Evolutionary conservation across 2,329 filamentous ascomycete genomes (phyloP).

Genomic region (Chaetomium olivaceum): DNA sequence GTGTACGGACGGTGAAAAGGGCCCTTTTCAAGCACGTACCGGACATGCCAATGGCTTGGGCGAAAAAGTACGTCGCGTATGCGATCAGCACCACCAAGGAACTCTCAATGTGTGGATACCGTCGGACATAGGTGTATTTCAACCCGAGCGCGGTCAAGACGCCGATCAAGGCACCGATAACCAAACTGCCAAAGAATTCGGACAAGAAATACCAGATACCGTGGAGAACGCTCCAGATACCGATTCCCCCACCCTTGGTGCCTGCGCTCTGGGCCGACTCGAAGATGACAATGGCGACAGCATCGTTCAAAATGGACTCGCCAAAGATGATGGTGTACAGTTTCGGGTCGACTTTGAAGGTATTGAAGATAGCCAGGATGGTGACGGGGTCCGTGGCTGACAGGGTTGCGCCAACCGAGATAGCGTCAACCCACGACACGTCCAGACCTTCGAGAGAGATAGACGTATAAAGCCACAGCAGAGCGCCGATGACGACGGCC

Average conservation of each 20-base stretch:
- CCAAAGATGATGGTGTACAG: slow-evolving; percentile 98
- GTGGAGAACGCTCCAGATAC: slow-evolving; percentile 81
- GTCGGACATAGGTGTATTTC: slow-evolving; percentile 90
- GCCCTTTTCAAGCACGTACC: slow-evolving; percentile 59
- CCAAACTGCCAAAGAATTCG: slow-evolving; percentile 90
- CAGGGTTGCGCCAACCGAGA: slow-evolving; percentile 92
- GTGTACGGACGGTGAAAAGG: background rate
- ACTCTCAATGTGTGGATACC: slow-evolving; percentile 95
- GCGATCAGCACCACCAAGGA: slow-evolving; percentile 91
- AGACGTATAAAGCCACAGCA: slow-evolving; percentile 85
- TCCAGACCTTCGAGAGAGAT: slow-evolving; percentile 82
- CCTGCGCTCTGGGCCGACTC: slow-evolving; percentile 89
- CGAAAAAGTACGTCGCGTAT: slow-evolving; percentile 97
- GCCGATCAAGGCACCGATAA: slow-evolving; percentile 85
- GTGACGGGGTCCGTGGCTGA: slow-evolving; percentile 97
- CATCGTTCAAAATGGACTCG: slow-evolving; percentile 96
- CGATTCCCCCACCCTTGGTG: slow-evolving; percentile 73
- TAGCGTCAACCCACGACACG: slow-evolving; percentile 91
- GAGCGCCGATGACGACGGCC: slow-evolving; percentile 85
- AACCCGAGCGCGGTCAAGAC: slow-evolving; percentile 83
- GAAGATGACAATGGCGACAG: slow-evolving; percentile 97
- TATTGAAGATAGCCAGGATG: slow-evolving; percentile 97
- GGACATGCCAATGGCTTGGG: slow-evolving; percentile 92
- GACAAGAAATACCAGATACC: slow-evolving; percentile 92
- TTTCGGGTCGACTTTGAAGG: slow-evolving; percentile 98